Evolutionary conservation across 108 stramenopile species (phyloP).

Genomic region (Pinguiococcus pyrenoidosus): DNA sequence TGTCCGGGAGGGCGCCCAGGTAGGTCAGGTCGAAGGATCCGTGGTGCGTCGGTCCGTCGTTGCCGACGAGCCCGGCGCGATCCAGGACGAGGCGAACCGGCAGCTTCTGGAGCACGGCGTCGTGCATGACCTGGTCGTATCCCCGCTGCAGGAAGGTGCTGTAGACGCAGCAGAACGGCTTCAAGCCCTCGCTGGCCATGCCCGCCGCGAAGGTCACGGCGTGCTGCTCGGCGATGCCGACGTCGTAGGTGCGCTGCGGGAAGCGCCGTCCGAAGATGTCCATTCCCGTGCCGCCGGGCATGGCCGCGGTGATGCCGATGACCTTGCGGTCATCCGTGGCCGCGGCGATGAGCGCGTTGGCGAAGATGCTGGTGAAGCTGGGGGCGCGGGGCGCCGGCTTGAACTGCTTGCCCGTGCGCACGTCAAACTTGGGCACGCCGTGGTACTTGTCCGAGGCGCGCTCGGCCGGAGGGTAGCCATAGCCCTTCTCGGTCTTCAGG

Average conservation of each 20-base stretch:
- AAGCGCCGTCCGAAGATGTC: constrained; percentile 89
- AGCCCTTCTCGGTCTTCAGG: constrained; percentile 81
- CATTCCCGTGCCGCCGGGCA: constrained; percentile 97
- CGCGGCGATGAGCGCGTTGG: constrained; percentile 71
- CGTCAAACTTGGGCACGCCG: constrained; percentile 89
- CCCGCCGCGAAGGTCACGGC: constrained; percentile 91
- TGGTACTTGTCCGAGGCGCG: constrained; percentile 84
- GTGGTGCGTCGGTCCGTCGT: constrained; percentile 93
- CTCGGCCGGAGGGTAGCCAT: constrained; percentile 88
- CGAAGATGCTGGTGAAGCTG: constrained; percentile 78
- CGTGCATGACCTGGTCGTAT: constrained; percentile 92
- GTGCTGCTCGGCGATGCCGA: constrained; percentile 95
- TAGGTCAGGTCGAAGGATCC: constrained; percentile 83
- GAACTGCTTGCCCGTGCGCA: constrained; percentile 74
- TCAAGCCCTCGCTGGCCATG: constrained; percentile 88
- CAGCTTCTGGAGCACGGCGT: constrained; percentile 87
- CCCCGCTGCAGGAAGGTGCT: constrained; percentile 93
- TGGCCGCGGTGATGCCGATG: constrained; percentile 92
- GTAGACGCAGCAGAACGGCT: constrained; percentile 92
- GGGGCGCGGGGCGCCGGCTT: constrained; percentile 44
- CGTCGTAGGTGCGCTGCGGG: constrained; percentile 90
- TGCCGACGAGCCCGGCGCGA: constrained; percentile 85
- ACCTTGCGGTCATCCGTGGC: constrained; percentile 76
- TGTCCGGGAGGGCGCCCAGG: constrained; percentile 77
- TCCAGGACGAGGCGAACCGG: constrained; percentile 88